A percentile compares a stretch with the other conserved stretches of the same genome.
These are phyloP conservation scores for Solanum chmielewskii DNA, from an alignment of 257 asterid species.

Conservation along the genomic window DNA sequence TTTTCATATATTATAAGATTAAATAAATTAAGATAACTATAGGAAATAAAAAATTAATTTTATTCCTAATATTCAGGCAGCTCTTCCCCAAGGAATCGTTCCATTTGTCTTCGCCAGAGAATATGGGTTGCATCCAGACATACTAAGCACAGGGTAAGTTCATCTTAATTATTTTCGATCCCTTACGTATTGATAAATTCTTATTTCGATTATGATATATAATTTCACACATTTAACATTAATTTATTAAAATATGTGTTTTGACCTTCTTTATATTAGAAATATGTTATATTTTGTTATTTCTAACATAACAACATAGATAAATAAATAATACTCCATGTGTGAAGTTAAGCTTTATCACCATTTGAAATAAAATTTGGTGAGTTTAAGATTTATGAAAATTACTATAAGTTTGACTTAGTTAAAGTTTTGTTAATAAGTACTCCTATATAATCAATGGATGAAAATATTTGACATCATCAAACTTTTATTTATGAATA, in stretches of 20 bases:
- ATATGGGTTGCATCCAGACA: conserved; percentile 53
- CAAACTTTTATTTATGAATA: too few species aligned
- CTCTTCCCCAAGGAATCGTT: conserved; percentile 58
- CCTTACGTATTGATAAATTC: neutral
- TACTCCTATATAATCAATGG: neutral
- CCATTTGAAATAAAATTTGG: too few species aligned
- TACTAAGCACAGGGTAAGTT: conserved; percentile 56
- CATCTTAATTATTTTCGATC: neutral
- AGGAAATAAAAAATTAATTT: neutral
- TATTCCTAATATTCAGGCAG: conserved; percentile 31
- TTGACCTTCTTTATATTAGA: neutral
- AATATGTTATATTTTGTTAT: too few species aligned
- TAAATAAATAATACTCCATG: neutral
- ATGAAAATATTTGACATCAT: neutral
- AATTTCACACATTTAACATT: neutral
- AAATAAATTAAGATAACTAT: neutral
- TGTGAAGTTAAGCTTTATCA: neutral
- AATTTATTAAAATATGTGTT: neutral
- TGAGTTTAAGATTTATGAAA: neutral
- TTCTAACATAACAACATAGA: neutral
- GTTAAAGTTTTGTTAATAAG: too few species aligned
- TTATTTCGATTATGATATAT: neutral
- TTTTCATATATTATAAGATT: neutral
- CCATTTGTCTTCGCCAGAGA: conserved; percentile 68
- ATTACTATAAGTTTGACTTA: too few species aligned